phyloP scores from a whole-genome alignment of 1,284 basidiomycete species.

The Anthracocystis walkeri region DNA sequence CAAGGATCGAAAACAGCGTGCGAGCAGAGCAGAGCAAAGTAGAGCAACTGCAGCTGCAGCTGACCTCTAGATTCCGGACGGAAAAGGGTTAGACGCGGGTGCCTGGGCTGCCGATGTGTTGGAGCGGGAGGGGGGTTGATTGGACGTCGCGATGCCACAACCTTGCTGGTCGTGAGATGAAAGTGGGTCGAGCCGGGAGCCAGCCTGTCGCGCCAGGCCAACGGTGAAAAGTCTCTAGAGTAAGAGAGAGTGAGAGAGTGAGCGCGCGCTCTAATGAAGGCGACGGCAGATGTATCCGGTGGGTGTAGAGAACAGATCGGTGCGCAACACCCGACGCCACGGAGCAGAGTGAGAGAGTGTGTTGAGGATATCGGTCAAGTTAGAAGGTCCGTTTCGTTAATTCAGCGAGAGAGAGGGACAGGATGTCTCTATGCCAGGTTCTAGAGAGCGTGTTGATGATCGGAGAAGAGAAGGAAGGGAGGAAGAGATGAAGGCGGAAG shows the following conservation, averaged over 20 bases:
- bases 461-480: no score
- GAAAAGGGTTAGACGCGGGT: background rate
- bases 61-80: no score
- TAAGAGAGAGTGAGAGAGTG: conserved; percentile 1
- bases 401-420: no score
- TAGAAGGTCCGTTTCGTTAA: no score
- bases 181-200: conserved; percentile 7
- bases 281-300: conserved; percentile 10
- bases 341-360: background rate
- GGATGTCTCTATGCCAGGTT: no score
- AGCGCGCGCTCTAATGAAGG: background rate
- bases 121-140: background rate
- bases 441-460: no score
- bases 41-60: background rate
- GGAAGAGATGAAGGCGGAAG: no score
- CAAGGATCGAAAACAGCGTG: no score
- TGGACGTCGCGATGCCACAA: conserved; percentile 18
- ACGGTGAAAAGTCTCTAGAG: conserved; percentile 6
- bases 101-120: conserved; percentile 3
- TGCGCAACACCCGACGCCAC: conserved; percentile 16
- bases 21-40: no score
- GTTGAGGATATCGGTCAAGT: background rate
- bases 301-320: conserved; percentile 11
- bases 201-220: conserved; percentile 10
- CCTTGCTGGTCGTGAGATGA: conserved; percentile 15